Evolutionary conservation across 768 basidiomycete species (phyloP).

Genomic region (Mycena venus): DNA sequence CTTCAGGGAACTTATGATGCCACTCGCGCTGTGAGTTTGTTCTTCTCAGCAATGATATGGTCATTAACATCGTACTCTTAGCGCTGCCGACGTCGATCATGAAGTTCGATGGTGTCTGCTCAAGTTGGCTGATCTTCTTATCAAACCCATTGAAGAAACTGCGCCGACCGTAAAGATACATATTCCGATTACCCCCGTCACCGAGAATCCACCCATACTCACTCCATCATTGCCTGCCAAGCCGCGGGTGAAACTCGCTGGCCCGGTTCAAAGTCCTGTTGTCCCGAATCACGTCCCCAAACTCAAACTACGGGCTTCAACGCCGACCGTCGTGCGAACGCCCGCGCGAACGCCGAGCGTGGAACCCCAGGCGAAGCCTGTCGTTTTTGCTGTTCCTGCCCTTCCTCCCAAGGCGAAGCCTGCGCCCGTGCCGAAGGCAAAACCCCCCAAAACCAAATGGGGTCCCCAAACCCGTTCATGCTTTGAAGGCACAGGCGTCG

Average conservation of each 20-base stretch:
- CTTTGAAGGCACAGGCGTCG: conserved; percentile 78
- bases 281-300: conserved; percentile 44
- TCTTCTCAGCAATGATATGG: conserved; percentile 2
- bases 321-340: conserved; percentile 29
- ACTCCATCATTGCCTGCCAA: conserved; percentile 62
- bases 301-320: conserved; percentile 35
- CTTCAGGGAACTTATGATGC: conserved; percentile 85
- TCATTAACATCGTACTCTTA: conserved; percentile 43
- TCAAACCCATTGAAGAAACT: conserved; percentile 86
- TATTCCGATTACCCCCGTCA: conserved; percentile 78
- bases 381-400: conserved; percentile 53
- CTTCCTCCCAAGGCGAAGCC: conserved; percentile 33
- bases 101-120: conserved; percentile 93
- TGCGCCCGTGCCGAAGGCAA: conserved; percentile 40
- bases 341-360: conserved; percentile 43
- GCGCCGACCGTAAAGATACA: conserved; percentile 91
- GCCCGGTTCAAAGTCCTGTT: conserved; percentile 55
- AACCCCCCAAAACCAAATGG: conserved; percentile 33
- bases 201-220: conserved; percentile 69
- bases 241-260: conserved; percentile 58
- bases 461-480: conserved; percentile 57
- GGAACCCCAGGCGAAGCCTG: conserved; percentile 49
- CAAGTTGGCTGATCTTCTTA: conserved; percentile 91
- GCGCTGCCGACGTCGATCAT: conserved; percentile 82
- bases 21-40: conserved; percentile 78